Evolutionary conservation across 192 early-diverging fungal genomes (phyloP), one percentile per base, ranked within the genome.

Genomic region (Jimgerdemannia flammicorona): DNA sequence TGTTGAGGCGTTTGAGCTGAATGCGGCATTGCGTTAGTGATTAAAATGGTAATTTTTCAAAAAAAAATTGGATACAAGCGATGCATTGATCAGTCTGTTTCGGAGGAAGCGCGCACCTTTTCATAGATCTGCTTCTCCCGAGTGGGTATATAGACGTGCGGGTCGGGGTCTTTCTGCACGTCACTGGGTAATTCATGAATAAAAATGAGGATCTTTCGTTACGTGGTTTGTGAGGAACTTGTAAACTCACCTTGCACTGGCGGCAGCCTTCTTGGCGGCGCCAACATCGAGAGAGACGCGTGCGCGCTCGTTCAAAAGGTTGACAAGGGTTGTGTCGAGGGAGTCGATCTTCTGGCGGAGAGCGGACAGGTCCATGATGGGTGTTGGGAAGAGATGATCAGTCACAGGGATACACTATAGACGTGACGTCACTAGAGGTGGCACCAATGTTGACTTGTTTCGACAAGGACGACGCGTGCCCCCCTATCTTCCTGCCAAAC

Each of bases 271-370:
- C 74, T 93, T 93, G 64, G 89, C 90, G 6, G 90, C 84, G 4
- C 93, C 95, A 75, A 96, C 92, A 78, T 93, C 91, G 68, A 95
- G 84, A 17, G 93, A 93, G 20, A 95, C 80, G 19, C 87, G 85
- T 10, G 95, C 94, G 40, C 95, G 91, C 79, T 95, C 91, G 84
- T 95, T 96, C 40, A 95, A 86, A 44, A 95, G 77, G 42, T 89
- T 82, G 40, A 96, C 91, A 54, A 96, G 83, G 65, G 88, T 87
- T 39, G 86, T 86, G 77, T 95, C 95, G 18, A 96, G 81, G 17
- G 87, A 84, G 71, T 94, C 92, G 70, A 96, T 95, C 69, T 89
- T 85, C 67, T 84, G 80, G 64, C 91, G 86, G 41, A 91, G 84
- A 3, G 84, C 75, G 19, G 83, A 81, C 17, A 93, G 84, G 70